These are phyloP conservation scores for Endotrypanum monterogeii DNA, from an alignment of 208 protist species.

Conservation along the genomic window DNA sequence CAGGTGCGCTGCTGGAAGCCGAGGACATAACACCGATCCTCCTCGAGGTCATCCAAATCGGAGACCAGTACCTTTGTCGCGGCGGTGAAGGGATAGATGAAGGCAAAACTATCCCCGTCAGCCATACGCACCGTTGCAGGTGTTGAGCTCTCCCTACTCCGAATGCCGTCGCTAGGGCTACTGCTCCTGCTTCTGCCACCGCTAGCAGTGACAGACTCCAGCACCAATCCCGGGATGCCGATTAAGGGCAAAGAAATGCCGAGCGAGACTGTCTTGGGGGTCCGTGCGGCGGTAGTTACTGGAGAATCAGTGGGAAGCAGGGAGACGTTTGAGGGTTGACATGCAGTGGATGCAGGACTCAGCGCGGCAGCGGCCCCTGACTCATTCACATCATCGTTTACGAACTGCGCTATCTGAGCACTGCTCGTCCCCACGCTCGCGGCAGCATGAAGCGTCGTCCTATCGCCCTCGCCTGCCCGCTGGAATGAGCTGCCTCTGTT, in stretches of 20 bases:
- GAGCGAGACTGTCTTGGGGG: not conserved
- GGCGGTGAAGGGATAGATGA: conserved; percentile 50
- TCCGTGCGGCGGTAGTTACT: not conserved
- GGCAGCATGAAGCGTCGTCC: not conserved
- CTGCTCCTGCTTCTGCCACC: too few relatives aligned
- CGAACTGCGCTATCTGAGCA: not conserved
- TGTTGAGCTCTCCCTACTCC: not conserved
- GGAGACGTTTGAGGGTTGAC: not conserved
- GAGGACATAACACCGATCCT: conserved; percentile 55
- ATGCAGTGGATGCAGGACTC: not conserved
- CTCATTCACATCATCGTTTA: not conserved
- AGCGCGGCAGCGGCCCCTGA: not conserved
- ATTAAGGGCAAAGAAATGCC: not conserved
- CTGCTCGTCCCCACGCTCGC: not conserved
- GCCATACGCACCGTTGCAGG: not conserved
- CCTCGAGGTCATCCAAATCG: conserved; percentile 57
- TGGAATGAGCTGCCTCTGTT: not conserved
- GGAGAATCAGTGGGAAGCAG: not conserved
- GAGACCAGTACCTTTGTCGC: conserved; percentile 29
- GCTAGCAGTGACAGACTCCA: not conserved
- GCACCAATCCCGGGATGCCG: not conserved
- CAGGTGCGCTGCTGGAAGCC: conserved; percentile 36
- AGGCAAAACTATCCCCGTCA: conserved; percentile 32
- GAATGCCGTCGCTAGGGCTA: not conserved
- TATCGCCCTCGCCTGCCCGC: not conserved